Conservation (phyloP, 768 basidiomycete species). For the Rhizopogon vinicolor region DNA sequence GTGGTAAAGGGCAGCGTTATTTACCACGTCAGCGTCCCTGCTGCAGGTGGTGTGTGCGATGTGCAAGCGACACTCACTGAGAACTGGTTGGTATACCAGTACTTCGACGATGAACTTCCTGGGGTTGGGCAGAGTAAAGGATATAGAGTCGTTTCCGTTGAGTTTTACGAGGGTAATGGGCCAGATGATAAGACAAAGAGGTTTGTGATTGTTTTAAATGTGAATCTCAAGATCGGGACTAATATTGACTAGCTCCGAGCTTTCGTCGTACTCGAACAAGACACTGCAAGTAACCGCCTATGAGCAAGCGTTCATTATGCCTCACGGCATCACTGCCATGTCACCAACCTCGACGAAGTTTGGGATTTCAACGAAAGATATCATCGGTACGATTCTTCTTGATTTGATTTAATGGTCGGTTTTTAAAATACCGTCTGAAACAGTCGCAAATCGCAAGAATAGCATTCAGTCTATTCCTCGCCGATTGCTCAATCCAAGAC, state of each 20-base stretch:
- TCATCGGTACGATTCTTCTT: slow-evolving; percentile 60
- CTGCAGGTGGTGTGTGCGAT: slow-evolving; percentile 45
- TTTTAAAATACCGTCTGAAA: not conserved
- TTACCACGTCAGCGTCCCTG: slow-evolving; percentile 58
- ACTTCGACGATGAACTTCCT: slow-evolving; percentile 58
- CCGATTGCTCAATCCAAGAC: slow-evolving; percentile 74
- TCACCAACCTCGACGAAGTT: slow-evolving; percentile 79
- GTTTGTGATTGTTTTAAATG: slow-evolving; percentile 35
- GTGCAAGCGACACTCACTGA: slow-evolving; percentile 70
- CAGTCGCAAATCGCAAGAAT: slow-evolving; percentile 74
- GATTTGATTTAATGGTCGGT: not conserved
- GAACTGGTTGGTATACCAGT: slow-evolving; percentile 92
- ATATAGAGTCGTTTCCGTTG: slow-evolving; percentile 73
- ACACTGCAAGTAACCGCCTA: slow-evolving; percentile 50
- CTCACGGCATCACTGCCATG: slow-evolving; percentile 64
- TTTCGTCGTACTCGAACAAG: slow-evolving; percentile 51
- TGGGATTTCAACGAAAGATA: slow-evolving; percentile 82
- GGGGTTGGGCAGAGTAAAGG: slow-evolving; percentile 54
- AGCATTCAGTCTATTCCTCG: slow-evolving; percentile 75
- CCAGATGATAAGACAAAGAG: slow-evolving; percentile 69
- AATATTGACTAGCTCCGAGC: slow-evolving; percentile 38
- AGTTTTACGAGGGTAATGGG: slow-evolving; percentile 77
- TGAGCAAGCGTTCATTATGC: slow-evolving; percentile 68
- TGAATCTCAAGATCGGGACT: slow-evolving; percentile 12
- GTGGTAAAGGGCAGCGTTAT: slow-evolving; percentile 70